Evolutionary conservation across 257 asterid species (phyloP).

Genomic region (Salvia miltiorrhiza): DNA sequence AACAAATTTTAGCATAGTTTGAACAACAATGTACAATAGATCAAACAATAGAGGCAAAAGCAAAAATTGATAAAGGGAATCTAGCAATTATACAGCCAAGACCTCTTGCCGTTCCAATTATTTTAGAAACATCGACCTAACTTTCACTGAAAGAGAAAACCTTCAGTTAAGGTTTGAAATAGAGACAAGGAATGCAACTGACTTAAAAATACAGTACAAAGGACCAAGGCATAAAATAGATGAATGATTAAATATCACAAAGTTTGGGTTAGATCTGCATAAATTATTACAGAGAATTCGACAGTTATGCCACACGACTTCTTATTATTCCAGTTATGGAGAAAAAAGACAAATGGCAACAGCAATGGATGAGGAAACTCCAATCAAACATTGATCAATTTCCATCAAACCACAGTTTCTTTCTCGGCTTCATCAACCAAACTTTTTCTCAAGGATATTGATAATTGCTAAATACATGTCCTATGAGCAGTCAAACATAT

Average conservation of each 20-base stretch:
- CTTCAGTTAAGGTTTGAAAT: background rate
- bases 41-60: background rate
- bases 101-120: background rate
- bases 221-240: background rate
- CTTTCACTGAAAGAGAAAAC: background rate
- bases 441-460: background rate
- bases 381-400: background rate
- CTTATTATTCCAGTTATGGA: background rate
- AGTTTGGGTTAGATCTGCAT: background rate
- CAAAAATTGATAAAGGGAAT: background rate
- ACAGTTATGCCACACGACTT: background rate
- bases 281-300: background rate
- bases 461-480: background rate
- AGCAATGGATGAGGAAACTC: background rate
- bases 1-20: slow-evolving; percentile 15
- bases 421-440: background rate
- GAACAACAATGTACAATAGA: slow-evolving; percentile 6
- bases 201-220: background rate
- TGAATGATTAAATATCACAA: background rate
- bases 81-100: background rate
- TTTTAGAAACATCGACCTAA: background rate
- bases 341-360: background rate
- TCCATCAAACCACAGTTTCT: background rate
- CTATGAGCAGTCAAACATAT: background rate
- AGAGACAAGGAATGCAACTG: background rate